These are phyloP conservation scores for Oidiodendron maius DNA, from an alignment of 495 filamentous ascomycete genomes.

Conservation along the genomic window DNA sequence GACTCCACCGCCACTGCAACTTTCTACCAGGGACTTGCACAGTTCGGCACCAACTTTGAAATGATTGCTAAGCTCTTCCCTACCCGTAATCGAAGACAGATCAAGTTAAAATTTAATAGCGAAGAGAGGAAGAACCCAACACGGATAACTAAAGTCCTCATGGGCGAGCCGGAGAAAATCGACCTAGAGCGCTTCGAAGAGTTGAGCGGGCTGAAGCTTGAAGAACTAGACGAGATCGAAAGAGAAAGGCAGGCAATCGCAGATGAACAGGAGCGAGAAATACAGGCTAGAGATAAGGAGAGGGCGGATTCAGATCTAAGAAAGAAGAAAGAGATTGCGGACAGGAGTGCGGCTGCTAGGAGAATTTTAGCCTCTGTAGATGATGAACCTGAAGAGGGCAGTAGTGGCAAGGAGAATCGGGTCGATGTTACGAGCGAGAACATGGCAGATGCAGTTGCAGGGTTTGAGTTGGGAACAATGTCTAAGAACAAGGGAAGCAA, in stretches of 20 bases:
- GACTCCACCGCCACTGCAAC: conserved; percentile 67
- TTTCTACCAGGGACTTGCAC: conserved; percentile 77
- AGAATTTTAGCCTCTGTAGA: conserved; percentile 1
- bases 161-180: conserved; percentile 51
- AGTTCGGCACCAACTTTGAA: conserved; percentile 92
- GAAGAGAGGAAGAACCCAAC: conserved; percentile 76
- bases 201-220: conserved; percentile 50
- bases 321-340: conserved; percentile 33
- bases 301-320: conserved; percentile 39
- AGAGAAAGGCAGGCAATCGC: conserved; percentile 63
- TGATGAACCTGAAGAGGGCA: background rate
- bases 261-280: conserved; percentile 57
- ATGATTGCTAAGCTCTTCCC: conserved; percentile 82
- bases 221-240: conserved; percentile 56
- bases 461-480: background rate
- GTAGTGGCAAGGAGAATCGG: conserved; percentile 14
- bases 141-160: conserved; percentile 62
- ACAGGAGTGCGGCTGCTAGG: background rate
- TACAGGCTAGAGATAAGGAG: conserved; percentile 20
- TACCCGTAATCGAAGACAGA: conserved; percentile 63
- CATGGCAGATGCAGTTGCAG: background rate
- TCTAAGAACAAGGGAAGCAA: conserved; percentile 2
- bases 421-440: no score
- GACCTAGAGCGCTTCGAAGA: conserved; percentile 63
- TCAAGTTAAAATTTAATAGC: conserved; percentile 89